Evolutionary conservation across 176 grass and related monocot species (phyloP).

Genomic region (Paspalum notatum): DNA sequence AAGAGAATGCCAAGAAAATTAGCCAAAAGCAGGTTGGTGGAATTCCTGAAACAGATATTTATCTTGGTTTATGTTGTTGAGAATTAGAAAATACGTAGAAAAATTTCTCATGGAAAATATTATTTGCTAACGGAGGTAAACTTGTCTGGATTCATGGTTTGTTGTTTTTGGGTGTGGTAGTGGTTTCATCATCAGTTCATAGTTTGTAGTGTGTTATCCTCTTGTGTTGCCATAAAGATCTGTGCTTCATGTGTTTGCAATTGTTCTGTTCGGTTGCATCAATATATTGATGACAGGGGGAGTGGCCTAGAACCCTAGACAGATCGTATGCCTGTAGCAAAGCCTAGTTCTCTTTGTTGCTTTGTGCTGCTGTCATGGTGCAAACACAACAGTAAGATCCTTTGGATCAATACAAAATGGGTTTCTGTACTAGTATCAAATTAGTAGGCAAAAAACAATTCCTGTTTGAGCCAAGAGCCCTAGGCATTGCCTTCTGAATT

Average conservation of each 20-base stretch:
- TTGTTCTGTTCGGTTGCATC: neutral
- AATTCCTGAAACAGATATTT: slow-evolving; percentile 4
- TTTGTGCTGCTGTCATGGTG: no score
- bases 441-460: neutral
- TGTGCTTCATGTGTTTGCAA: neutral
- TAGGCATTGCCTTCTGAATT: neutral
- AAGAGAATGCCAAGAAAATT: slow-evolving; percentile 83
- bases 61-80: slow-evolving; percentile 17
- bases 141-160: neutral
- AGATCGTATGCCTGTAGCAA: neutral
- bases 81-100: neutral
- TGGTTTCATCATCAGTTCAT: neutral
- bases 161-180: neutral
- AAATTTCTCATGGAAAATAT: neutral
- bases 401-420: neutral
- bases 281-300: neutral
- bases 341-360: neutral
- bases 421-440: neutral
- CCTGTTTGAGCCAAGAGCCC: neutral
- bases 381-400: neutral
- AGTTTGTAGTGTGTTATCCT: neutral
- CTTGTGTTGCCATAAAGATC: neutral
- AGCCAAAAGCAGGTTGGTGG: slow-evolving; percentile 63
- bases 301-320: no score
- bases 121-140: neutral